Evolutionary conservation across 1,284 basidiomycete species (phyloP).

Genomic region (Leccinum subrobustum): DNA sequence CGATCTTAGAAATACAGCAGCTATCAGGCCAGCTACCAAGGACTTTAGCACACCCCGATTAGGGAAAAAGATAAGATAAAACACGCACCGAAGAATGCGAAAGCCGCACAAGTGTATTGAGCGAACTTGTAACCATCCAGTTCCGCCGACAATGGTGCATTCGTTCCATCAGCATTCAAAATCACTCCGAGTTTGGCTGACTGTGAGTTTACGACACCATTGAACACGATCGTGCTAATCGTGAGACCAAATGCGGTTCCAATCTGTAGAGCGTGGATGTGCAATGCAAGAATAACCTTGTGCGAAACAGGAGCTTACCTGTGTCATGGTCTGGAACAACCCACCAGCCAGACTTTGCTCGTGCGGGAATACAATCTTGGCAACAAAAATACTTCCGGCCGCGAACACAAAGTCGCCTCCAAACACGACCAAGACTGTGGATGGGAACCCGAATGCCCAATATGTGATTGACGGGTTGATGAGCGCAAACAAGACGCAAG

Average conservation of each 20-base stretch:
- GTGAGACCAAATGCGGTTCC: conserved; percentile 77
- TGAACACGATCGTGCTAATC: conserved; percentile 71
- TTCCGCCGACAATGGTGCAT: conserved; percentile 39
- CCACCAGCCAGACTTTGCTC: conserved; percentile 82
- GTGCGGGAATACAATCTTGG: conserved; percentile 65
- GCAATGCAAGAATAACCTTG: background rate
- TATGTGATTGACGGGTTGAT: conserved; percentile 62
- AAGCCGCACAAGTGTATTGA: conserved; percentile 63
- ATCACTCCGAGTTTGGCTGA: conserved; percentile 34
- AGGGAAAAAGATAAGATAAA: background rate
- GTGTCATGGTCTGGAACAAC: conserved; percentile 74
- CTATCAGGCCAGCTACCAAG: conserved; percentile 47
- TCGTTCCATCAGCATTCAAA: conserved; percentile 28
- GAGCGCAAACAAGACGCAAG: conserved; percentile 72
- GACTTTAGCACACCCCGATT: background rate
- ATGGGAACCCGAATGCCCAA: conserved; percentile 83
- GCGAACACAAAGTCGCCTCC: conserved; percentile 83
- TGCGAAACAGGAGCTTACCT: conserved; percentile 38
- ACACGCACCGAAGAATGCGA: conserved; percentile 51
- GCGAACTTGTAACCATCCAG: conserved; percentile 58
- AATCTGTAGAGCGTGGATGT: conserved; percentile 40
- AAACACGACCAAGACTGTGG: conserved; percentile 68
- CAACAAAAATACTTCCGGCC: conserved; percentile 73
- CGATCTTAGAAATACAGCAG: conserved; percentile 51
- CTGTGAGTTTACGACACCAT: conserved; percentile 43